Percentiles rank a stretch among this genome's conserved stretches.
Conservation (phyloP, 441 rosid genomes). For the Cnidoscolus chayamansa region DNA sequence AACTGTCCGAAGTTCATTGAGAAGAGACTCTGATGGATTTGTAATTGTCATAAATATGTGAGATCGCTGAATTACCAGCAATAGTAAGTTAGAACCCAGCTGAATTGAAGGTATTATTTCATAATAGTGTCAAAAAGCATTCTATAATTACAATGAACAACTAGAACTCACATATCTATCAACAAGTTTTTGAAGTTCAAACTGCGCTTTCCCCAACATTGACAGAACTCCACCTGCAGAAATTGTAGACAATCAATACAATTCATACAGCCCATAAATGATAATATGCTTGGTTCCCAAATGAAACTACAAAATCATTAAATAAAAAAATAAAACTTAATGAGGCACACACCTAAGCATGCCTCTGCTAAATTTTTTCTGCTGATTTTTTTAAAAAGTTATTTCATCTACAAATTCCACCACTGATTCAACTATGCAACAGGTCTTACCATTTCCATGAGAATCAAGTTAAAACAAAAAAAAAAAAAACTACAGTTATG, state of each 20-base stretch:
- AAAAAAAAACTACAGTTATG: too few relatives aligned
- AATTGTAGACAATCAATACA: slow-evolving; percentile 21
- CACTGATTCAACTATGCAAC: too few relatives aligned
- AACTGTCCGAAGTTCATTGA: slow-evolving; percentile 85
- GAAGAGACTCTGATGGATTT: slow-evolving; percentile 86
- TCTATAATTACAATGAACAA: slow-evolving; percentile 12
- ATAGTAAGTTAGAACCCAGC: slow-evolving; percentile 14
- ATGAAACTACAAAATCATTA: background rate
- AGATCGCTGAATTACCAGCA: slow-evolving; percentile 63
- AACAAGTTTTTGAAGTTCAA: slow-evolving; percentile 82
- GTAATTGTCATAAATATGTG: slow-evolving; percentile 82
- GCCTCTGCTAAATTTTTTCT: too few relatives aligned
- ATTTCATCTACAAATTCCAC: too few relatives aligned
- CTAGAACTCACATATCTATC: slow-evolving; percentile 81
- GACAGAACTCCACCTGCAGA: slow-evolving; percentile 65
- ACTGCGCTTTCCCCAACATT: slow-evolving; percentile 76
- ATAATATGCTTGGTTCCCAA: background rate
- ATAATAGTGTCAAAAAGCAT: slow-evolving; percentile 8
- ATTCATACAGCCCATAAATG: background rate
- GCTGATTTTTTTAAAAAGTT: too few relatives aligned
- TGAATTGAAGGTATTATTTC: background rate
- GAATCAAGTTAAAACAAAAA: too few relatives aligned
- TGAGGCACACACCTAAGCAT: too few relatives aligned
- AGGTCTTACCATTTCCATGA: too few relatives aligned
- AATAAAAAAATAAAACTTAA: background rate